Base-by-base conservation (phyloP, 1,284 basidiomycete species). In the Earliella scabrosa region DNA sequence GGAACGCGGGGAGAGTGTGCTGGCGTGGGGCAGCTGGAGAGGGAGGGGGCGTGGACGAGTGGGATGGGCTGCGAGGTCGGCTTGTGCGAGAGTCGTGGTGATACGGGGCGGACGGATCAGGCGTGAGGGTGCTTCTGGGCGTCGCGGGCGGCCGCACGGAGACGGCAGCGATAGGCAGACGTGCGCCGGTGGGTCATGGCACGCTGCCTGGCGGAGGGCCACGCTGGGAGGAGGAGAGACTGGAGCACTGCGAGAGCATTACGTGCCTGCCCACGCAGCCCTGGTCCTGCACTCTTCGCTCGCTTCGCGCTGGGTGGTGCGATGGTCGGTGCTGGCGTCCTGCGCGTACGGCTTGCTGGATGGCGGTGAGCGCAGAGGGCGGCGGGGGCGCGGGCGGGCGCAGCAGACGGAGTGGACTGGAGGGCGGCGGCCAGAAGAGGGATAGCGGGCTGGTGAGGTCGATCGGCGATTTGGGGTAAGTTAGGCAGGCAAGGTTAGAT, bases 391-490 rank as follows among this genome's bases (percentile, higher is more conserved):
- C 40, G 47, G 31, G 32, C 52, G 55, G 43, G 49, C 39, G 20
- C 9, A 29, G 13, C 46, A 31, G 44, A 16, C 36, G 14, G n/a
- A 20, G 10, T 43, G 44, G 32, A 29, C 21, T 18, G 29, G 26
- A 45, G 44, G 36, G 35, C 36, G 18, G 13, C 43, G 41, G 36
- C 40, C 48, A 45, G 52, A 56, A 54, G 38, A 7, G 50, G 59
- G 32, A 50, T 54, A 52, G 60, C 48, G 40, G 38, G 51, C 52
- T 53, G 50, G 39, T 6, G 48, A 29, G 35, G 24, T 5, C 18
- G 50, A 61, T 61, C 56, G 60, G 56, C 55, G 56, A 58, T 61
- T 47, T 45, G 26, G 53, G 55, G 49, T 48, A 44, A 35, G 48
- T 46, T 50, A n/a, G 24, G n/a, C 29, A 26, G 38, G 31, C 32